Evolutionary conservation across 345 rosid species (phyloP), one percentile per base, ranked within the genome.

Genomic region (Euphorbia tirucalli): DNA sequence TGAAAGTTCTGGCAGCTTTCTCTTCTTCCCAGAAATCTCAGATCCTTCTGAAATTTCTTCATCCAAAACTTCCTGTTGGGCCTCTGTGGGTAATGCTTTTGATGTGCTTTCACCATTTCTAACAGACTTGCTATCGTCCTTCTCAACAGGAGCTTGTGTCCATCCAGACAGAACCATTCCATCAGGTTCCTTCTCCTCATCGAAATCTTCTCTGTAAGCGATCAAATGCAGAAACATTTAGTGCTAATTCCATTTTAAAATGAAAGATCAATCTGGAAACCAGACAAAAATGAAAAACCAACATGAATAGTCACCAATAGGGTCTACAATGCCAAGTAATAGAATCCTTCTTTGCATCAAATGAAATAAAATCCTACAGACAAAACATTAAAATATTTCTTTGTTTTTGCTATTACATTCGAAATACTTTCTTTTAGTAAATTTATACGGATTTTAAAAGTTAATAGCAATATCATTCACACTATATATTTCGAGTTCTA

Each of bases 181-280:
- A 79, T 95, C 99, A 0, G 98, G 96, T 81, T 95, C 99, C 76
- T 89, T 92, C 82, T 95, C 99, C 78, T 88, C 93, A 4, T 95
- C 97, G 71, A 95, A 95, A 66, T 88, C 92, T 67, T 90, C 98
- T 83, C 99, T 95, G 85, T 19, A 3, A 72, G 52, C 63, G 66
- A 44, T 7, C 35, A 69, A 60, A 14, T 7, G 9, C 9, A 41
- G 9, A 41, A 41, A 41, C 9, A 41, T 41, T 2, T 10, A 41
- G 44, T 41, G 44, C 9, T 41, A 41, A 7, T 31, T 60, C 43
- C 15, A 18, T 18, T 13, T 60, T 6, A n/a, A 60, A 15, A 60
- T 60, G 5, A 31, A 31, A 19, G 27, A 58, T 5, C 37, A 48
- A 19, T 48, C 18, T 15, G 37, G 28, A 58, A 57, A 25, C 18